Evolutionary conservation across 768 basidiomycete species (phyloP), one percentile per base, ranked within the genome.

Genomic region (Postia placenta): DNA sequence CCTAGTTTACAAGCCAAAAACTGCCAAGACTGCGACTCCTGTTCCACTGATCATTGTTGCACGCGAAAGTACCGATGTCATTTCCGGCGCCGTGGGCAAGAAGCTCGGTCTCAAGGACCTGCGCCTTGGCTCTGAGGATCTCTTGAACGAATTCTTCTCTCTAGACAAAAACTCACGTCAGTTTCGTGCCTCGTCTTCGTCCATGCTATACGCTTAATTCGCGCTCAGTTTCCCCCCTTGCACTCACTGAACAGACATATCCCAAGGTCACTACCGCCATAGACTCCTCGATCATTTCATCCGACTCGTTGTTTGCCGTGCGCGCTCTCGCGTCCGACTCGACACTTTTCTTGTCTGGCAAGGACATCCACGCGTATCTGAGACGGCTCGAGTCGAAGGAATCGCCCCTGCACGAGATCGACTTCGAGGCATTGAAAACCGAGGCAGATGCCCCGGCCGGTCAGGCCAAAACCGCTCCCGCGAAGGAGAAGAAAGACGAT

Each of bases 1-100:
- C 42, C 83, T 94, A 57, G 85, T 95, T 48, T 95, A 91, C 83
- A 97, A 97, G 64, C 93, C 93, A 26, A 94, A 94, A 69, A 92
- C 92, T 2, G 86, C 92, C n/a, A 96, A 96, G 66, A 78, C 80
- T 0, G 89, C 87, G 5, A 80, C 77, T 25, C 82, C 91, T 1
- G 76, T 91, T 45, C 93, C 92, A 6, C 82, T 97, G 50, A 76
- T 97, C 55, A 84, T 94, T 51, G 78, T 97, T 64, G 89, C 90
- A 9, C 74, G 81, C 59, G 92, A 95, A 60, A 74, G 77, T 23
- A 89, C 89, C n/a, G 87, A 93, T 60, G 87, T 86, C 6, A 83
- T 78, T 64, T 86, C 90, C 2, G 76, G 73, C 3, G 77, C 82
- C 11, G 76, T 96, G 54, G 87, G 78, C 27, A 92, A 89, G 69